These are phyloP conservation scores for Hypoxylon sp. DNA, from an alignment of 2,329 filamentous ascomycete species.

Conservation along the genomic window DNA sequence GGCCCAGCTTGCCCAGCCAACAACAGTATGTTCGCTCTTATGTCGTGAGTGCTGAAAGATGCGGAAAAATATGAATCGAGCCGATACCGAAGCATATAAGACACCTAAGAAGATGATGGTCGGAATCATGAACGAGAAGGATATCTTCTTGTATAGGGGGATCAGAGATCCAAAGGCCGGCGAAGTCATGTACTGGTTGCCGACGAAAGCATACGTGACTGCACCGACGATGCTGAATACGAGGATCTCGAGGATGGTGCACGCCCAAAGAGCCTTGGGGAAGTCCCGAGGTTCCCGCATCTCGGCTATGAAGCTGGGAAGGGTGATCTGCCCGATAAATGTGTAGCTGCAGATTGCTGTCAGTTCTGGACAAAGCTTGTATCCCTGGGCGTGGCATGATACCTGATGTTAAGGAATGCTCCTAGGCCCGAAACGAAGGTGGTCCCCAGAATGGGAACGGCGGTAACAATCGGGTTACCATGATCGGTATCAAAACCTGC, in stretches of 20 bases:
- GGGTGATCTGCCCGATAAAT: constrained; percentile 93
- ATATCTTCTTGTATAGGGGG: constrained; percentile 82
- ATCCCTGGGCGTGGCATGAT: not conserved
- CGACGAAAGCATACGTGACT: constrained; percentile 86
- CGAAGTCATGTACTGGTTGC: constrained; percentile 85
- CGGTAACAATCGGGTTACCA: constrained; percentile 73
- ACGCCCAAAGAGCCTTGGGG: constrained; percentile 89
- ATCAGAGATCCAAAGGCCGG: constrained; percentile 88
- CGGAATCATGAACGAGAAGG: constrained; percentile 95
- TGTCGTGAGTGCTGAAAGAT: constrained; percentile 82
- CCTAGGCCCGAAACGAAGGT: constrained; percentile 84
- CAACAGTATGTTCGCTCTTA: constrained; percentile 79
- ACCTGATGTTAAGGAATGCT: constrained; percentile 87
- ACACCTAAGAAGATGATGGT: constrained; percentile 93
- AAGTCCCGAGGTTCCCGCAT: constrained; percentile 86
- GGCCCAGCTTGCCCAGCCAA: constrained; percentile 83
- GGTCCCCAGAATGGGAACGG: constrained; percentile 72
- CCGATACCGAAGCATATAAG: constrained; percentile 87
- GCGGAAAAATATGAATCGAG: constrained; percentile 91
- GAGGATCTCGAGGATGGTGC: constrained; percentile 87
- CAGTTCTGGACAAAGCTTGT: not conserved
- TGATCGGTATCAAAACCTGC: constrained; percentile 66
- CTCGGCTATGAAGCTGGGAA: constrained; percentile 94
- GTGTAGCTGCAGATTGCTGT: constrained; percentile 67
- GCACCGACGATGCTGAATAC: constrained; percentile 84